Base-by-base conservation (phyloP, 495 filamentous ascomycete species). In the Penicillium pancosmium region DNA sequence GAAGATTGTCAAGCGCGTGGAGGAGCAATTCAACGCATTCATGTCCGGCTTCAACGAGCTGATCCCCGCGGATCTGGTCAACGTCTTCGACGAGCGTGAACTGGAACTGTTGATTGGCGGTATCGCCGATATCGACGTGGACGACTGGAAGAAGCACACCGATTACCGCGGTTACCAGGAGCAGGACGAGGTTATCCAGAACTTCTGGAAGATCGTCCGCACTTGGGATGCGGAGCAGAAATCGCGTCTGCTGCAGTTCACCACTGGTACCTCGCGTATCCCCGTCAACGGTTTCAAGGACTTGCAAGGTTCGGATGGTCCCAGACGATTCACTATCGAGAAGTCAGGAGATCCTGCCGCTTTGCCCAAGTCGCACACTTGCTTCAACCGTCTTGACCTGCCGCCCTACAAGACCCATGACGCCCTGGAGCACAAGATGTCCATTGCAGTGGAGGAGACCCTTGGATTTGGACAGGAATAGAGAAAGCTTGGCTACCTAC, bases 111-210 rank as follows among this genome's bases (percentile, higher is more conserved):
- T 99, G 62, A 98, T 99, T 70, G 94, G 94, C 61, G 94, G 94
- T 82, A 99, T 99, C 69, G 95, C 94, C 46, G 94, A 99, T 72
- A 99, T 99, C 65, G 94, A 99, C 68, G 95, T 99, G 18, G 94
- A 98, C 50, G 94, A 99, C 74, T 99, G 94, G 94, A 99, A 99
- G 88, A 99, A 99, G 79, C 94, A 99, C 78, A 99, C 94, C n/a
- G 94, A 99, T 70, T 99, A 99, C 77, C 87, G 94, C 59, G 94
- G 94, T n/a, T 99, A 99, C 79, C 97, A 96, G 40, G 94, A 99
- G 75, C 87, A 85, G 52, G 95, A 98, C 72, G 91, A 97, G 68
- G 95, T 98, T 33, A 95, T 99, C 63, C 87, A 90, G 71, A 93
- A 92, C 78, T 99, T 99, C 84, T 99, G 94, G 94, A 94, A 96